Conservation (phyloP, 2,329 filamentous ascomycete genomes). For the Fusarium redolens region DNA sequence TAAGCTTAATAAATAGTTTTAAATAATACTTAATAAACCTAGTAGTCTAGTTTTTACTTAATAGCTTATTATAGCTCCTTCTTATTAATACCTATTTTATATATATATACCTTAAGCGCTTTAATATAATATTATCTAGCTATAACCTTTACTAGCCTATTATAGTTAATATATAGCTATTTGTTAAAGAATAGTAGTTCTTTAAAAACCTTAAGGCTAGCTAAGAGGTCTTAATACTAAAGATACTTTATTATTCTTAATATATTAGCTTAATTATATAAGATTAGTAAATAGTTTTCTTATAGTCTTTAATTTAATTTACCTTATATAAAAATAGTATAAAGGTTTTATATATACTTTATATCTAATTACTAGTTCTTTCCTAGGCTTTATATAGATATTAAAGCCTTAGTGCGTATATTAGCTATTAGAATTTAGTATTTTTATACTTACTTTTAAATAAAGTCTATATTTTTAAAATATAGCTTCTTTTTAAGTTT, state of each 20-base stretch:
- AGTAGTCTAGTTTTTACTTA: too few relatives aligned
- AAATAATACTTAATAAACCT: too few relatives aligned
- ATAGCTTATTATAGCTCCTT: too few relatives aligned
- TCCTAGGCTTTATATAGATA: neutral
- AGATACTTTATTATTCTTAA: neutral
- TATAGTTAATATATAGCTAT: neutral
- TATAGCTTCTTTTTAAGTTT: neutral
- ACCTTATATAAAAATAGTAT: neutral
- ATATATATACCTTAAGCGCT: too few relatives aligned
- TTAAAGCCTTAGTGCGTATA: neutral
- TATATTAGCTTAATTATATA: neutral
- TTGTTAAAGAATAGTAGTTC: neutral
- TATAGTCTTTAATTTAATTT: neutral
- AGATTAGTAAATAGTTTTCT: neutral
- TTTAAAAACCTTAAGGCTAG: neutral
- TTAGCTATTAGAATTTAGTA: neutral
- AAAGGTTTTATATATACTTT: neutral
- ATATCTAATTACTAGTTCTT: neutral
- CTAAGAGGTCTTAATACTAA: neutral
- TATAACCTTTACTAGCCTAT: too few relatives aligned
- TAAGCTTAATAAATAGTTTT: too few relatives aligned
- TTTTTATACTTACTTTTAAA: neutral
- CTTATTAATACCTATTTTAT: too few relatives aligned
- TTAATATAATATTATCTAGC: too few relatives aligned
- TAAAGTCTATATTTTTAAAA: neutral